Percentiles rank a stretch among this genome's conserved stretches.
Evolutionary conservation across 2,329 filamentous ascomycete genomes (phyloP).

Genomic region (Phialophora expanda): DNA sequence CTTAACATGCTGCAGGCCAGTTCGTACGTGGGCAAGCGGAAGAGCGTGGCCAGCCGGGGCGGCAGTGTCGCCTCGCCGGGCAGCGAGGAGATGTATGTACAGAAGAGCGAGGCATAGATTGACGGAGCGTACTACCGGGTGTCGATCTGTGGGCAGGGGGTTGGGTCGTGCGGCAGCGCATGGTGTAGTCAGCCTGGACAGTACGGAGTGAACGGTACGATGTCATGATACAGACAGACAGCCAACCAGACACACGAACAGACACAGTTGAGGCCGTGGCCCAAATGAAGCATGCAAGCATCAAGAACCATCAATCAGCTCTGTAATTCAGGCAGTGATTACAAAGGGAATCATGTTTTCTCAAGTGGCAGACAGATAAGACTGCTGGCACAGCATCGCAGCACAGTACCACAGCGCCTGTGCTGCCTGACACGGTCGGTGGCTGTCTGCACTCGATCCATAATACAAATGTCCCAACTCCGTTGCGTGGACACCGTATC

Average conservation of each 20-base stretch:
- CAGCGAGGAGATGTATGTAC: constrained; percentile 4
- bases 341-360: background rate
- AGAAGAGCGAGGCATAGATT: constrained; percentile 7
- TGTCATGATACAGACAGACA: constrained; percentile 3
- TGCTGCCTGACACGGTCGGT: background rate
- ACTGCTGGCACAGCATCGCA: background rate
- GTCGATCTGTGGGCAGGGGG: background rate
- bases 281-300: background rate
- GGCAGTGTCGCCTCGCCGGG: constrained; percentile 1
- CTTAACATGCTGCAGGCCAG: constrained; percentile 56
- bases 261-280: background rate
- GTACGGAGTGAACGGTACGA: background rate
- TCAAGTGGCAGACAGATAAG: background rate
- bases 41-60: constrained; percentile 1
- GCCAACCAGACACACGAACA: background rate
- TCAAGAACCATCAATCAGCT: background rate
- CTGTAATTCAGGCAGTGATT: background rate
- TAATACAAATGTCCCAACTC: background rate
- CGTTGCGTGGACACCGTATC: background rate
- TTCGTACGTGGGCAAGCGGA: constrained; percentile 31
- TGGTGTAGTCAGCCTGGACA: background rate
- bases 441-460: background rate
- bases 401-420: background rate
- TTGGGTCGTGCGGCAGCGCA: too few species aligned
- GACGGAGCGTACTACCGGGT: background rate